Conservation (phyloP, 2,329 filamentous ascomycete species). For the Alternaria gaisen region DNA sequence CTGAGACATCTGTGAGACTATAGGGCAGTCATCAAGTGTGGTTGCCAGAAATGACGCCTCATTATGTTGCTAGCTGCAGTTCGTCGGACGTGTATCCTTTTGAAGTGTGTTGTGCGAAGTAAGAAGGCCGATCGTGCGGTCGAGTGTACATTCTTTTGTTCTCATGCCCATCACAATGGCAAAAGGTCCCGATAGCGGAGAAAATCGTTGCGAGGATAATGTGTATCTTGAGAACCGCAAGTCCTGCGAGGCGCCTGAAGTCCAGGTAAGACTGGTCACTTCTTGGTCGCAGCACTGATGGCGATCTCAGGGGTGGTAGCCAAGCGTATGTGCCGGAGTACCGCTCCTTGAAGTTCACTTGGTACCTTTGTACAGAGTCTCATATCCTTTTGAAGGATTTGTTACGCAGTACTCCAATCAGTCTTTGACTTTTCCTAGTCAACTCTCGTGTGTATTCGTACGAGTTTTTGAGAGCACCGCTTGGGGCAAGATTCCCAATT, state of each 20-base stretch:
- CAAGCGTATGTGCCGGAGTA: neutral
- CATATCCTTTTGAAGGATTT: neutral
- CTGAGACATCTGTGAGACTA: constrained; percentile 10
- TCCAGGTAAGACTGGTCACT: neutral
- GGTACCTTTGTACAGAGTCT: neutral
- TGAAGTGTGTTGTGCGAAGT: constrained; percentile 23
- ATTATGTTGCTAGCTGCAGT: constrained; percentile 4
- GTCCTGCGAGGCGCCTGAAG: neutral
- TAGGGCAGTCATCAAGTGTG: constrained; percentile 1
- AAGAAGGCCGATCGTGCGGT: constrained; percentile 9
- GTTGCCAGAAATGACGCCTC: constrained; percentile 3
- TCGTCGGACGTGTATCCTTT: constrained; percentile 19
- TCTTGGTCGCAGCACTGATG: neutral
- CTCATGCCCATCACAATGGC: neutral
- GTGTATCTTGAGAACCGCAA: neutral
- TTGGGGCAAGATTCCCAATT: no score
- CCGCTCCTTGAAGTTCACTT: neutral
- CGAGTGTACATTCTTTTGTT: neutral
- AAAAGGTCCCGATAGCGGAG: neutral
- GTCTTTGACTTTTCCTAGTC: neutral
- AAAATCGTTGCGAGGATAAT: neutral
- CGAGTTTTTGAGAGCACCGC: neutral
- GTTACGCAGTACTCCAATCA: neutral
- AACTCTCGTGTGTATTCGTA: neutral
- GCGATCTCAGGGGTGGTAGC: neutral